These are phyloP conservation scores for Colletotrichum melonis DNA, from an alignment of 2,329 filamentous ascomycete genomes.

Conservation along the genomic window DNA sequence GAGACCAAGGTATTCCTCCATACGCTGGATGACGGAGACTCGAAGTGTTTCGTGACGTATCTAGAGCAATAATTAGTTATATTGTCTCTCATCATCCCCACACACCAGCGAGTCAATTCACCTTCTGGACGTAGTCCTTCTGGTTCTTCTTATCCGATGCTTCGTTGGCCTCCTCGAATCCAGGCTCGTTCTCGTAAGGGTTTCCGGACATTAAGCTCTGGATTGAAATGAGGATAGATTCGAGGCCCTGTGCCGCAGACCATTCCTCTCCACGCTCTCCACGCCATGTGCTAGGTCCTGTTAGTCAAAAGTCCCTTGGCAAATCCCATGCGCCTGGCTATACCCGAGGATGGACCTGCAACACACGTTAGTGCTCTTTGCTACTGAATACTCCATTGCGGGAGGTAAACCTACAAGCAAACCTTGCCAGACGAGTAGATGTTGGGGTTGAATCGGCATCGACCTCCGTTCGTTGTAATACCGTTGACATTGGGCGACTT, in stretches of 20 bases:
- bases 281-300: constrained; percentile 82
- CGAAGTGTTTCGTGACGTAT: constrained; percentile 92
- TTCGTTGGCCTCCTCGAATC: constrained; percentile 82
- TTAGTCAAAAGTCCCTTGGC: constrained; percentile 28
- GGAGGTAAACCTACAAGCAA: constrained; percentile 75
- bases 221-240: constrained; percentile 94
- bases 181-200: constrained; percentile 96
- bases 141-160: constrained; percentile 78
- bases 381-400: not conserved
- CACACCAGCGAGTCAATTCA: constrained; percentile 46
- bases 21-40: constrained; percentile 84
- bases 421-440: constrained; percentile 94
- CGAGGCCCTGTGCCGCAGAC: constrained; percentile 95
- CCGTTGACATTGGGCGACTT: constrained; percentile 72
- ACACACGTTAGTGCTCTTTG: not conserved
- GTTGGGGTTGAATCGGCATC: constrained; percentile 94
- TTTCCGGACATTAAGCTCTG: constrained; percentile 95
- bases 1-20: constrained; percentile 83
- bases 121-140: constrained; percentile 82
- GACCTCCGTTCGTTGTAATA: constrained; percentile 88
- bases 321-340: constrained; percentile 37
- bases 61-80: constrained; percentile 55
- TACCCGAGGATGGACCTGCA: constrained; percentile 87
- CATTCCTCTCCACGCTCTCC: constrained; percentile 92
- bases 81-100: not conserved